Base-by-base conservation (phyloP, 192 early-diverging fungal species). In the Pilobolus umbonatus region DNA sequence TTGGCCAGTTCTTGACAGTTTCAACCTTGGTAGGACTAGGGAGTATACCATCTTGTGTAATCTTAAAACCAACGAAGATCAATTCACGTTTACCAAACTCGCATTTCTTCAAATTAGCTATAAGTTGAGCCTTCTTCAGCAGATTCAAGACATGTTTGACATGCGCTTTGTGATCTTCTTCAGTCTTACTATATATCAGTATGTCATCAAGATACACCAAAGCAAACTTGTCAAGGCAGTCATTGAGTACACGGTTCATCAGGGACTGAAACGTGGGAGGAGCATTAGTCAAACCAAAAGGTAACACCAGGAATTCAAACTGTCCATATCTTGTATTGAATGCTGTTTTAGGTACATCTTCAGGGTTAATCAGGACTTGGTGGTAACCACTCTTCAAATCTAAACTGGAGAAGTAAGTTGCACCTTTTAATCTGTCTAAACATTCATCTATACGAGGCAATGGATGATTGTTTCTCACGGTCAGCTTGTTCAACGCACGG, bases 181-280 rank as follows among this genome's bases (percentile, higher is more conserved):
- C 36, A 21, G 43, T 55, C n/a, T 55, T 55, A 25, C 35, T 51
- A 45, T 63, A 78, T 11, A 79, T 57, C 5, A 74, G 49, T 14
- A 79, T 65, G 52, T 79, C 67, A 55, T 79, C 75, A 5, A 79
- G 15, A 59, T 74, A 79, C 6, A 76, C 70, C 2, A 78, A 0
- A 14, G 42, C 55, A 36, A 57, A 65, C 1, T 65, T 43, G 21
- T 51, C 48, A 0, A 65, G 21, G 17, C 7, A 42, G 14, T 49
- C 12, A 2, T 25, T 26, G 7, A 65, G 32, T 0, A 57, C 39
- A 5, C 11, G 25, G 40, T 65, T 58, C 46, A 65, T 57, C 19
- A 65, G 10, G 0, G 34, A 0, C 47, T 67, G 58, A 29, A 73
- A 73, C 0, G 61, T 60, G 0, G 56, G 31, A 1, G 58, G 50